Conservation (phyloP, 371 early-diverging fungal species). For the Syncephalastrum racemosum region DNA sequence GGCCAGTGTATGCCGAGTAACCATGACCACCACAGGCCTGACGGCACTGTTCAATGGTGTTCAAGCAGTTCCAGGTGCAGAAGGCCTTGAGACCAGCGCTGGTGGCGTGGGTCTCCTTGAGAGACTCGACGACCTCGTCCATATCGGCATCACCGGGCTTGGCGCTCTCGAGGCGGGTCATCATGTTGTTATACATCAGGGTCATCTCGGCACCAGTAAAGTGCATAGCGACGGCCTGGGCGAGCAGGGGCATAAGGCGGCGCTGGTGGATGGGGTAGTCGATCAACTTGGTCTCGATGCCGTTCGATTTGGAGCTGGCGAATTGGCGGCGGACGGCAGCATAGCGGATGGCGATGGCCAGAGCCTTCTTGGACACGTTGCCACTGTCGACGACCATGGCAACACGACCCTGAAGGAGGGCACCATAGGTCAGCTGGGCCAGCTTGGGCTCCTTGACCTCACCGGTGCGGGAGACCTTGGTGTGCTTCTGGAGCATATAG, state of each 20-base stretch:
- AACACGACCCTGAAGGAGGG: conserved; percentile 87
- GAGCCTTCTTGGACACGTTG: conserved; percentile 87
- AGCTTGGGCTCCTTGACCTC: conserved; percentile 67
- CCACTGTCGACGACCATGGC: conserved; percentile 89
- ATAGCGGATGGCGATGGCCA: conserved; percentile 89
- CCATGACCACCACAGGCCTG: conserved; percentile 93
- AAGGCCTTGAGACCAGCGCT: conserved; percentile 94
- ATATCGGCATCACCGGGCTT: conserved; percentile 68
- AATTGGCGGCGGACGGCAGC: conserved; percentile 93
- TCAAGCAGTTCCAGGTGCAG: conserved; percentile 89
- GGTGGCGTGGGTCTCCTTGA: conserved; percentile 93
- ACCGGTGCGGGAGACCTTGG: conserved; percentile 84
- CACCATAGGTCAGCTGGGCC: conserved; percentile 81
- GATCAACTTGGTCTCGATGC: conserved; percentile 80
- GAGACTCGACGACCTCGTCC: conserved; percentile 66
- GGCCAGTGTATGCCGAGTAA: conserved; percentile 89
- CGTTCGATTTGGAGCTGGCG: conserved; percentile 41
- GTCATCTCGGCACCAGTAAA: conserved; percentile 87
- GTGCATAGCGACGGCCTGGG: conserved; percentile 89
- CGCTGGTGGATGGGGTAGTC: conserved; percentile 94
- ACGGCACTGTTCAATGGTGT: conserved; percentile 88
- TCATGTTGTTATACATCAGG: conserved; percentile 75
- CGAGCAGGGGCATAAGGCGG: conserved; percentile 87
- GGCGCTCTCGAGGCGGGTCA: conserved; percentile 68
- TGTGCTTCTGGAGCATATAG: conserved; percentile 90